Base-by-base conservation (phyloP, 441 rosid genomes). In the Euphorbia schlechtendalii region DNA sequence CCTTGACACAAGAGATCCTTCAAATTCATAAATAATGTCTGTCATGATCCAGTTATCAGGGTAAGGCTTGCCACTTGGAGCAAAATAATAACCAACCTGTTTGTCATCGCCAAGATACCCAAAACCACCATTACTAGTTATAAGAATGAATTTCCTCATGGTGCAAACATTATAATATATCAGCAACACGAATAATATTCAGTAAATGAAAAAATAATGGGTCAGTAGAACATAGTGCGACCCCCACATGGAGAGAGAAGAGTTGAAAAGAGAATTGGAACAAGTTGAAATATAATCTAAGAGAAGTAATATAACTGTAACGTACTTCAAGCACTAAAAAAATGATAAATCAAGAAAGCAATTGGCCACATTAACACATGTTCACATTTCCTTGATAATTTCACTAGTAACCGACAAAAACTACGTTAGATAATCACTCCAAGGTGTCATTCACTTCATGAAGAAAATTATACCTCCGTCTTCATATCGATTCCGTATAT, bases 1-100 rank as follows among this genome's bases (percentile, higher is more conserved):
- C 99, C 99, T 80, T 2, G 96, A 82, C 69, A 84, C 53, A 2
- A 94, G 85, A 63, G 90, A 84, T 73, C 99, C 98, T 83, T 94
- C 98, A 61, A 78, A 65, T 80, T 94, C 98, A 63, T 87, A 91
- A 68, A 94, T 75, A 78, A 94, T 40, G 81, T 94, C 99, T 8
- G 99, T 91, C 69, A 89, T 82, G 69, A 91, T 94, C 99, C 99
- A 94, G 71, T 91, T 94, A 81, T 94, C 96, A 77, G 99, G 99
- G 74, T 94, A 94, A 73, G 98, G 96, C 81, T 94, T 94, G 75
- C 97, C 96, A 73, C 99, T 90, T 34, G 97, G 96, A 27, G 99
- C 97, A 81, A 87, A 81, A 80, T 83, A 94, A 74, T 89, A 89
- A 65, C 99, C 99, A 79, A 89, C 96, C 99, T 94, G 80, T 63